phyloP scores from a whole-genome alignment of 2,329 filamentous ascomycete genomes.

The Cercospora janseana region DNA sequence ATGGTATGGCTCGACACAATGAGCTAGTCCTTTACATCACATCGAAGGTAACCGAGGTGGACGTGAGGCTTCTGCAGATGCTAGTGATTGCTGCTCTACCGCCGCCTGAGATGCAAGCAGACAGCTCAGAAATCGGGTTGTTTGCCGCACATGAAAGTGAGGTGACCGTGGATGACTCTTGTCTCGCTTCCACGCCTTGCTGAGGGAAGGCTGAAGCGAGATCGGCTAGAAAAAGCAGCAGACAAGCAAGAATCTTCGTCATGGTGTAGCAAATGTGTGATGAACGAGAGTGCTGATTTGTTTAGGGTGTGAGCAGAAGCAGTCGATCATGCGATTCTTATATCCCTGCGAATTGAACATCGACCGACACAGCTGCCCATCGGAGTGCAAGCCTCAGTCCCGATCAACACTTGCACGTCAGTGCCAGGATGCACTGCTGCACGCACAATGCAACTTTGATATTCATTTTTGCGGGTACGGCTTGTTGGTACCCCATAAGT shows the following conservation, averaged over 20 bases:
- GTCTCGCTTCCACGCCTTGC: not conserved
- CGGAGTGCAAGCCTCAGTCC: too few species aligned
- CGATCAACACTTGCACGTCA: too few species aligned
- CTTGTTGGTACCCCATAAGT: too few species aligned
- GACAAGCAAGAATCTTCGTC: not conserved
- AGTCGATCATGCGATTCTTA: too few species aligned
- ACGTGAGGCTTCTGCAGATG: conserved; percentile 6
- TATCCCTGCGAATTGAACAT: too few species aligned
- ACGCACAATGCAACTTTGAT: too few species aligned
- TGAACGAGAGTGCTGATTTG: not conserved
- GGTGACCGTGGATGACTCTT: not conserved
- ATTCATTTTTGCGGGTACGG: too few species aligned
- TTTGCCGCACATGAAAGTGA: conserved; percentile 2
- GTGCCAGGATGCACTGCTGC: too few species aligned
- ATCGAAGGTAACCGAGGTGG: not conserved
- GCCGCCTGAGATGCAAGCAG: conserved; percentile 3
- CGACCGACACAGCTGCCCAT: too few species aligned
- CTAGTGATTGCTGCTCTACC: conserved; percentile 5
- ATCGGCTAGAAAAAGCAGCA: not conserved
- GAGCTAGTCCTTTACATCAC: not conserved
- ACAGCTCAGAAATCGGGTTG: not conserved
- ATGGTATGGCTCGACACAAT: not conserved
- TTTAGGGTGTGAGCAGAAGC: too few species aligned
- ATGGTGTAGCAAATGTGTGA: not conserved
- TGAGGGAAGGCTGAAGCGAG: conserved; percentile 6